Evolutionary conservation across 768 basidiomycete genomes (phyloP).

Genomic region (Podaxis sp.): DNA sequence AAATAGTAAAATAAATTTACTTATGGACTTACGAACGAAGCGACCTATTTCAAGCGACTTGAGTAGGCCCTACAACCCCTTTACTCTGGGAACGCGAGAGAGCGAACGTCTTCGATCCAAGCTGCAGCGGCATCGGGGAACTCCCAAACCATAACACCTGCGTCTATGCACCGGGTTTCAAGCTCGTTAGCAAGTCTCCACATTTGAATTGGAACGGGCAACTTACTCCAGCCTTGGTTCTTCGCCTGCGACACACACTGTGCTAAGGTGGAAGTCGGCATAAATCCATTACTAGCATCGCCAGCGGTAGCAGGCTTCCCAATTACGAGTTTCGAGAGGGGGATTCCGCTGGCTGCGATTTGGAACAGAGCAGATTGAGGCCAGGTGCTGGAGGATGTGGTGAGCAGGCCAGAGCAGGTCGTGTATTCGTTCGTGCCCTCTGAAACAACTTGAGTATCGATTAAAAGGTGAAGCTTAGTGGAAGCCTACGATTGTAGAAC

Average conservation of each 20-base stretch:
- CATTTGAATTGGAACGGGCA: background rate
- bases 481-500: constrained; percentile 45
- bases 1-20: background rate
- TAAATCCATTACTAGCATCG: constrained; percentile 63
- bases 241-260: constrained; percentile 61
- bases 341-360: constrained; percentile 56
- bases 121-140: constrained; percentile 38
- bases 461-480: background rate
- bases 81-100: constrained; percentile 33
- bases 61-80: background rate
- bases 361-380: constrained; percentile 61
- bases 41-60: background rate
- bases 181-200: background rate
- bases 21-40: background rate
- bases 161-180: constrained; percentile 20
- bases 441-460: constrained; percentile 22
- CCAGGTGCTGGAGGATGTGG: constrained; percentile 55
- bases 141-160: constrained; percentile 40
- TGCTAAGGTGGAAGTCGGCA: constrained; percentile 55
- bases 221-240: constrained; percentile 63
- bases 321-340: constrained; percentile 66
- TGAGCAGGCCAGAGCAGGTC: constrained; percentile 58
- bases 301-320: constrained; percentile 61
- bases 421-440: constrained; percentile 66
- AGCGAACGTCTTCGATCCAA: constrained; percentile 40